These are phyloP conservation scores for Puya raimondii DNA, from an alignment of 176 grass and related monocot species.

Conservation along the genomic window DNA sequence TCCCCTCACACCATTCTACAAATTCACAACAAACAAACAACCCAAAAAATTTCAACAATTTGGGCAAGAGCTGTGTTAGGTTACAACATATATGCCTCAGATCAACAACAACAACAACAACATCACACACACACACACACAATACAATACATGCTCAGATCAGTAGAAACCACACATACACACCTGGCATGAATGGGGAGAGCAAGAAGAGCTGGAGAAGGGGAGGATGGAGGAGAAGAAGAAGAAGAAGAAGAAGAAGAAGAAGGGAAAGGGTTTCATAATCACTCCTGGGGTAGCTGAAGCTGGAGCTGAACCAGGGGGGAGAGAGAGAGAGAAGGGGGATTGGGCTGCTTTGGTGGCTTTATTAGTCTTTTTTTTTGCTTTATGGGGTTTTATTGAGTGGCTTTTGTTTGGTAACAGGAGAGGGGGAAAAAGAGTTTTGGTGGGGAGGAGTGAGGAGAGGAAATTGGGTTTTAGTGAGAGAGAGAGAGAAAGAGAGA, in stretches of 20 bases:
- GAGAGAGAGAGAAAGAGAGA: not conserved
- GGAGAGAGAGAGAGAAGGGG: not conserved
- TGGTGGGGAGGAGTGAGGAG: too few relatives aligned
- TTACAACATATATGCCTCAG: not conserved
- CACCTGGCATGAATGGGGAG: slow-evolving; percentile 19
- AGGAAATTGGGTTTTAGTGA: not conserved
- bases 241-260: not conserved
- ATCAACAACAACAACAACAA: not conserved
- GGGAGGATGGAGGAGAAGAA: not conserved
- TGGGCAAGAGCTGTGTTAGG: slow-evolving; percentile 23
- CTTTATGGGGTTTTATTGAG: not conserved
- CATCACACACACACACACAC: not conserved
- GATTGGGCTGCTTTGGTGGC: not conserved
- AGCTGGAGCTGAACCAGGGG: not conserved
- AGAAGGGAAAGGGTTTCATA: not conserved
- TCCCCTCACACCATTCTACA: slow-evolving; percentile 79
- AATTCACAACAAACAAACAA: not conserved
- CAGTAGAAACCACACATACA: slow-evolving; percentile 9
- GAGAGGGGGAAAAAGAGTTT: too few relatives aligned
- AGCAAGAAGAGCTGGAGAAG: not conserved
- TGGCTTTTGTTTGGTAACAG: not conserved
- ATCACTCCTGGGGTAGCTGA: not conserved
- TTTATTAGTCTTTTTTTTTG: not conserved
- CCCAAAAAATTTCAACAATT: not conserved
- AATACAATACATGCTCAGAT: too few relatives aligned